phyloP scores from a whole-genome alignment of 1,284 basidiomycete genomes.

The Coniophora puteana region DNA sequence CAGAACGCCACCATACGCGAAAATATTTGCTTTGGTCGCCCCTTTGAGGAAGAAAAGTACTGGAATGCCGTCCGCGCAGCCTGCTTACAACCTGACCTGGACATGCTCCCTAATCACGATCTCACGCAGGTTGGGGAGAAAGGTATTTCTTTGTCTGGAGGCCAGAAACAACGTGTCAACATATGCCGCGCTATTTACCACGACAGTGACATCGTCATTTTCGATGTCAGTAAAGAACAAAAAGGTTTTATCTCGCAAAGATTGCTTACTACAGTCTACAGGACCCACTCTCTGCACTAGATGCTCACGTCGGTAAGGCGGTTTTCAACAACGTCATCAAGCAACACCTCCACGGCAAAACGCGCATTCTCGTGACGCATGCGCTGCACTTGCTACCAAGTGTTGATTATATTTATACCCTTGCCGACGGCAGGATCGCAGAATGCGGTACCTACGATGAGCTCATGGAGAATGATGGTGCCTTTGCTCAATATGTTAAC shows the following conservation, averaged over 20 bases:
- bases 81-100: conserved; percentile 62
- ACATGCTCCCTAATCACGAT: conserved; percentile 66
- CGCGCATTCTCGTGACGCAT: conserved; percentile 82
- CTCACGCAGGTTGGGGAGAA: conserved; percentile 91
- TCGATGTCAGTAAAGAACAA: conserved; percentile 47
- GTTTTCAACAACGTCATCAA: conserved; percentile 85
- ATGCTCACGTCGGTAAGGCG: conserved; percentile 85
- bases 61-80: conserved; percentile 59
- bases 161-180: conserved; percentile 77
- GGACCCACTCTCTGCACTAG: conserved; percentile 77
- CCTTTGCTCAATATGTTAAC: conserved; percentile 69
- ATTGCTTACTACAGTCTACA: conserved; percentile 31
- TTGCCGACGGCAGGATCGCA: conserved; percentile 69
- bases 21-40: conserved; percentile 74
- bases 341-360: conserved; percentile 59
- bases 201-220: conserved; percentile 81
- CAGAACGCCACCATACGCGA: conserved; percentile 76
- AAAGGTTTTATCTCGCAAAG: background rate
- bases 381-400: conserved; percentile 79
- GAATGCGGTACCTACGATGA: conserved; percentile 77
- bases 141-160: conserved; percentile 82
- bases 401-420: conserved; percentile 71
- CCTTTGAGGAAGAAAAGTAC: conserved; percentile 63
- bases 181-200: conserved; percentile 86
- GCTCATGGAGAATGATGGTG: conserved; percentile 60